Evolutionary conservation across 805 yeast genomes (phyloP).

Genomic region (Wickerhamomyces alni): DNA sequence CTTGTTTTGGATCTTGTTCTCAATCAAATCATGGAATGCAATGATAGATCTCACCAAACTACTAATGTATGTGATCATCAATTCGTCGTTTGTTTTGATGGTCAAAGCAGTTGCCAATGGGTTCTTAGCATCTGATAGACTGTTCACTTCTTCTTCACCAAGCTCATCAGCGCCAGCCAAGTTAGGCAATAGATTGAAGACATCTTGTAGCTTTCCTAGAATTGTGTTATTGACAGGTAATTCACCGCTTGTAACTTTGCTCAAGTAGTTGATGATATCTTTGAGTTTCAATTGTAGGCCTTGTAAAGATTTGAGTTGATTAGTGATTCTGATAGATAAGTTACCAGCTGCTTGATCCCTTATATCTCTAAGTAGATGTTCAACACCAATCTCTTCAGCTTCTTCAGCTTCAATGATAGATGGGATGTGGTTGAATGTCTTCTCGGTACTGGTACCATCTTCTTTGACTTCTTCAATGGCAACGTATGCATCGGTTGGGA

Average conservation of each 20-base stretch:
- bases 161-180: constrained; percentile 37
- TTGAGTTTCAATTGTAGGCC: constrained; percentile 76
- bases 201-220: constrained; percentile 88
- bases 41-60: constrained; percentile 89
- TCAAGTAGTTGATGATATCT: constrained; percentile 74
- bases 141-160: constrained; percentile 21
- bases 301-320: constrained; percentile 80
- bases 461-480: constrained; percentile 94
- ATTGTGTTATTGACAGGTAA: constrained; percentile 88
- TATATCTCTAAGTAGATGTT: constrained; percentile 88
- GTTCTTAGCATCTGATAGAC: constrained; percentile 30
- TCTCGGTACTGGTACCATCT: constrained; percentile 90
- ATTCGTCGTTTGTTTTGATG: constrained; percentile 89
- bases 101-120: constrained; percentile 78
- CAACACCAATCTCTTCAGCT: constrained; percentile 99
- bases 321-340: constrained; percentile 78
- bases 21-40: constrained; percentile 94
- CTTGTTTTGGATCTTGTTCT: constrained; percentile 86
- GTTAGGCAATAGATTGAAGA: constrained; percentile 89
- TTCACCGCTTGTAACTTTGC: constrained; percentile 60
- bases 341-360: constrained; percentile 96
- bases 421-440: constrained; percentile 90
- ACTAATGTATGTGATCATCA: constrained; percentile 89
- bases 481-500: constrained; percentile 92
- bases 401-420: constrained; percentile 94